A percentile compares a stretch with the other conserved stretches of the same genome.
Evolutionary conservation across 495 filamentous ascomycete species (phyloP).

Genomic region (Neurospora sublineolata): DNA sequence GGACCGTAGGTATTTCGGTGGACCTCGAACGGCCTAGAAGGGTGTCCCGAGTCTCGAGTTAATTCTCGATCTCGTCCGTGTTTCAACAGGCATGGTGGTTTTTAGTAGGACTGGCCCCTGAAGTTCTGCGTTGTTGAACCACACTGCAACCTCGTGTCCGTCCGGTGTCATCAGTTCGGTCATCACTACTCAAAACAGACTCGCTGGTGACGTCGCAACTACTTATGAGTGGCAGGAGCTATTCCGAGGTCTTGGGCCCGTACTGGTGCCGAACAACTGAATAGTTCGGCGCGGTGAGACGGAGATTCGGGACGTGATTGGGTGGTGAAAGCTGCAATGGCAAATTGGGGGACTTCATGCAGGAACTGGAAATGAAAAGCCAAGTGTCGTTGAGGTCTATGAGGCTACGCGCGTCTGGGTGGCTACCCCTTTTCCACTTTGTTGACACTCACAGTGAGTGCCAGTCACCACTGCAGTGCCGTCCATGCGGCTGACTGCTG

Average conservation of each 20-base stretch:
- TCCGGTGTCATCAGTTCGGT: not conserved
- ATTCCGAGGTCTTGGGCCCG: constrained; percentile 6
- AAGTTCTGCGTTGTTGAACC: not conserved
- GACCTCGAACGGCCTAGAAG: not conserved
- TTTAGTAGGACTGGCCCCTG: not conserved
- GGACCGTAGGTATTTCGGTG: not conserved
- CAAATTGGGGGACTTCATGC: constrained; percentile 16
- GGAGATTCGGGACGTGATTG: constrained; percentile 8
- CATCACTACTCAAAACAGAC: not conserved
- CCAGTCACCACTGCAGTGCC: not conserved
- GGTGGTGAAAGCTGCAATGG: constrained; percentile 4
- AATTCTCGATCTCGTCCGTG: not conserved
- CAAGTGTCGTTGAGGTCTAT: constrained; percentile 1
- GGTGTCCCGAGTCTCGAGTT: not conserved
- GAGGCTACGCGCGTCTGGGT: constrained; percentile 4
- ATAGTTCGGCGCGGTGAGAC: constrained; percentile 1
- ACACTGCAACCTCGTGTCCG: not conserved
- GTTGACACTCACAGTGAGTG: not conserved
- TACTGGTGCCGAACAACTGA: not conserved
- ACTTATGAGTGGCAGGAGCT: not conserved
- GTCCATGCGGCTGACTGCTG: not conserved
- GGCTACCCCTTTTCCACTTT: constrained; percentile 14
- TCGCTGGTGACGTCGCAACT: not conserved
- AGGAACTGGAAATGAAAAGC: constrained; percentile 22
- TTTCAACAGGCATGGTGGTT: not conserved